Conservation (phyloP, 2,329 filamentous ascomycete genomes). For the Graphiopsis chlorocephala region DNA sequence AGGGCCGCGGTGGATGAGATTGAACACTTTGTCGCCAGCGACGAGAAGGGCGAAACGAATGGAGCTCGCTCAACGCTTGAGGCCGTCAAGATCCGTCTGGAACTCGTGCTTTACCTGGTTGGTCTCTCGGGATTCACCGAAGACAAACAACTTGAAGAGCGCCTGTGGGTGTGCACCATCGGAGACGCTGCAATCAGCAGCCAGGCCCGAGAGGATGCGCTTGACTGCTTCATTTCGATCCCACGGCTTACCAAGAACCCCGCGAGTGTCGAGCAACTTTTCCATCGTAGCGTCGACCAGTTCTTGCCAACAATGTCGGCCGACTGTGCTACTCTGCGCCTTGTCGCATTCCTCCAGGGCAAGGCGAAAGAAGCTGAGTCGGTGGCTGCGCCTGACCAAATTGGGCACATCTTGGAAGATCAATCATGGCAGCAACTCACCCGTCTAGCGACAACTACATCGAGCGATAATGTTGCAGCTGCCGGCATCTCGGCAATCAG, state of each 20-base stretch:
- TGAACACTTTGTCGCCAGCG: conserved; percentile 31
- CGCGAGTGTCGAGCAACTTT: conserved; percentile 1
- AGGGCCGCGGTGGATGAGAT: conserved; percentile 38
- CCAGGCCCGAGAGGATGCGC: conserved; percentile 12
- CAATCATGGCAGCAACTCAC: conserved; percentile 24
- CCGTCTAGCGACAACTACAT: conserved; percentile 17
- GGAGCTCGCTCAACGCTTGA: not conserved
- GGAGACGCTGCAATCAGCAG: conserved; percentile 24
- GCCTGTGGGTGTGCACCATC: conserved; percentile 21
- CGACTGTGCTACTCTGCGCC: conserved; percentile 11
- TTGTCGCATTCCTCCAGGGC: conserved; percentile 17
- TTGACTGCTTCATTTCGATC: conserved; percentile 10
- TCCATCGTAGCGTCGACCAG: conserved; percentile 11
- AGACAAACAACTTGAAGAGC: conserved; percentile 14
- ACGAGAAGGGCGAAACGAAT: not conserved
- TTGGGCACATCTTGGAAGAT: conserved; percentile 19
- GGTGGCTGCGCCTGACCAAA: not conserved
- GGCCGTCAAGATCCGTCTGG: conserved; percentile 38
- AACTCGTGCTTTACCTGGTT: conserved; percentile 55
- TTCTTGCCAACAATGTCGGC: conserved; percentile 12
- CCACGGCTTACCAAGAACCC: conserved; percentile 2
- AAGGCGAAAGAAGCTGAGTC: not conserved
- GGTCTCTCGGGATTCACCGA: conserved; percentile 10
- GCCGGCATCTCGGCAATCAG: conserved; percentile 10
- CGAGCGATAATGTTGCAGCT: conserved; percentile 7